phyloP scores from a whole-genome alignment of 495 filamentous ascomycete species.

The Clohesyomyces aquaticus region DNA sequence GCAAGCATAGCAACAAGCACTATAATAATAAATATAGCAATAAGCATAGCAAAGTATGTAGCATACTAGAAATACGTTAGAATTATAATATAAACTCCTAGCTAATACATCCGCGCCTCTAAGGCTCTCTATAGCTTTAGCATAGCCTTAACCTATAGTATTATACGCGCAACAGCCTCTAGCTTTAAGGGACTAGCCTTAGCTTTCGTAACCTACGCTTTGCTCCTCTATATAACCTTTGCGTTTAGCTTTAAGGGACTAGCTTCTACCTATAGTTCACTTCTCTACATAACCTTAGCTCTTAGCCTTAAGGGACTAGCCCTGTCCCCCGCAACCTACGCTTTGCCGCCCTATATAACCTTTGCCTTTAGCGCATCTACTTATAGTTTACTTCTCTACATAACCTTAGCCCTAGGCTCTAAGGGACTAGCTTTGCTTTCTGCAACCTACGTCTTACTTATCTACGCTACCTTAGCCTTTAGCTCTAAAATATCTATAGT shows the following conservation, averaged over 20 bases:
- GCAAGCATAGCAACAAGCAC: no score
- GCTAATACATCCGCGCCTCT: not conserved
- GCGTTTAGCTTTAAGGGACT: no score
- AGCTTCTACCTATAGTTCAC: no score
- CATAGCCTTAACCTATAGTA: not conserved
- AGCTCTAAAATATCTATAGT: slow-evolving; percentile 6
- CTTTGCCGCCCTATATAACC: no score
- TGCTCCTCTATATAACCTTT: no score
- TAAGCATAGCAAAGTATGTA: not conserved
- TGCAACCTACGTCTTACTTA: slow-evolving; percentile 4
- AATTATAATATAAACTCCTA: not conserved
- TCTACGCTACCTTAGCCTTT: slow-evolving; percentile 16
- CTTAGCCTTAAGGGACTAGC: no score
- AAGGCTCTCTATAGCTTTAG: not conserved
- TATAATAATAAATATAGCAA: no score
- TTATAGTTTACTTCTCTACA: not conserved
- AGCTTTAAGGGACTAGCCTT: no score
- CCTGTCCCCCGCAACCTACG: no score
- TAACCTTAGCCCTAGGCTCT: slow-evolving; percentile 7
- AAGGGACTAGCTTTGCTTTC: slow-evolving; percentile 7
- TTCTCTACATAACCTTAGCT: no score
- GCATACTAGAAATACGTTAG: not conserved
- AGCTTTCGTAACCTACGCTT: no score
- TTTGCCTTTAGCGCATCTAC: not conserved
- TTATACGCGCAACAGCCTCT: not conserved